Conservation (phyloP, 2,329 filamentous ascomycete species). For the Microcera coccophila region DNA sequence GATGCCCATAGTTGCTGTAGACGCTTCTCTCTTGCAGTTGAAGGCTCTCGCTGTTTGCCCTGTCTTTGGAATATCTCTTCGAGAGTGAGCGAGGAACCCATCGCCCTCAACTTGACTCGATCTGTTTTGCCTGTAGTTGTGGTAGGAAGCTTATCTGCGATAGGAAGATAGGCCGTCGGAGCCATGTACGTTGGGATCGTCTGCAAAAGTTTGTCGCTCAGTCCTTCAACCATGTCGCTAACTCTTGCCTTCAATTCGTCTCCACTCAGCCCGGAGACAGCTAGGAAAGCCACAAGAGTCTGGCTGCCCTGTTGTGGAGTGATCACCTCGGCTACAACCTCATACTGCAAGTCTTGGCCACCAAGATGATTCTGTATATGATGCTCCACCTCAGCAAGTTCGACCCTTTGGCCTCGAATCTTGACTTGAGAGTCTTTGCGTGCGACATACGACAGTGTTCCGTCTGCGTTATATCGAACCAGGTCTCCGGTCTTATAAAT, state of each 20-base stretch:
- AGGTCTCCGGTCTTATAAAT: slow-evolving; percentile 39
- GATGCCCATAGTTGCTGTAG: too few species aligned
- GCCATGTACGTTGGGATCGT: slow-evolving; percentile 27
- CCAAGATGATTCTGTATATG: background rate
- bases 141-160: slow-evolving; percentile 21
- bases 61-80: too few species aligned
- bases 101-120: slow-evolving; percentile 24
- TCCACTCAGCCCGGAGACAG: background rate
- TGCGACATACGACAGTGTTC: slow-evolving; percentile 42
- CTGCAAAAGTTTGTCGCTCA: background rate
- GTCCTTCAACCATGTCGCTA: too few species aligned
- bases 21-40: too few species aligned
- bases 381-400: slow-evolving; percentile 26
- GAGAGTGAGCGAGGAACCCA: too few species aligned
- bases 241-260: too few species aligned
- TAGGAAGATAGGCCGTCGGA: slow-evolving; percentile 29
- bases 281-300: background rate
- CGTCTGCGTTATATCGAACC: slow-evolving; percentile 39
- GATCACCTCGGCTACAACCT: background rate
- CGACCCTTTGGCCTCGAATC: slow-evolving; percentile 28
- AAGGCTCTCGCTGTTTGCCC: too few species aligned
- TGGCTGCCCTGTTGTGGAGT: background rate
- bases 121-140: slow-evolving; percentile 51
- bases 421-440: slow-evolving; percentile 28
- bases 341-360: too few species aligned